Percentiles rank a stretch among this genome's conserved stretches.
Conservation (phyloP, 78 protist genomes). For the Bodo saltans region DNA sequence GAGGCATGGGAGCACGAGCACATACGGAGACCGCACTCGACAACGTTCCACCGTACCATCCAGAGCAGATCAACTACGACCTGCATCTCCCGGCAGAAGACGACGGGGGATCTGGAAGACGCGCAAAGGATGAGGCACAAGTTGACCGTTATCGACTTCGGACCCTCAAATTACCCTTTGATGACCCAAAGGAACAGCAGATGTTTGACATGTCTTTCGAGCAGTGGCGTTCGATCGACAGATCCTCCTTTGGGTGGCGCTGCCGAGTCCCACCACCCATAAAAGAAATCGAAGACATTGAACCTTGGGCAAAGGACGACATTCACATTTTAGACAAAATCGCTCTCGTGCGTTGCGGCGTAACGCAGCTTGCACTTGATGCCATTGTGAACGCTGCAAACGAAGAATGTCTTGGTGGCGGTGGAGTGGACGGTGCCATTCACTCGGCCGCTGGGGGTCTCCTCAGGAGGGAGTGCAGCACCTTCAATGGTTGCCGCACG, state of each 20-base stretch:
- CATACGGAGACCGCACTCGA: neutral
- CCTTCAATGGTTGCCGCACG: neutral
- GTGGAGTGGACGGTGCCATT: constrained; percentile 65
- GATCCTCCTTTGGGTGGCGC: neutral
- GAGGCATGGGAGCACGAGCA: neutral
- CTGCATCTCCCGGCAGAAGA: no score
- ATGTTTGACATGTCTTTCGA: neutral
- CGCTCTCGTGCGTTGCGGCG: constrained; percentile 40
- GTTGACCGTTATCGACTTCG: no score
- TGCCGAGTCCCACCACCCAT: neutral
- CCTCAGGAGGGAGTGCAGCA: constrained; percentile 41
- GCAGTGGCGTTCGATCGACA: neutral
- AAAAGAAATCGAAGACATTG: neutral
- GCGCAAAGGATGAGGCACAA: no score
- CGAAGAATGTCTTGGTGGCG: constrained; percentile 42
- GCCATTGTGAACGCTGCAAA: constrained; percentile 77
- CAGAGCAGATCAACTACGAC: no score
- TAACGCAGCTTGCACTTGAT: constrained; percentile 44
- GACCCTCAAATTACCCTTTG: no score
- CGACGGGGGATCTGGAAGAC: no score
- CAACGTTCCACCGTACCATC: no score
- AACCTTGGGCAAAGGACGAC: neutral
- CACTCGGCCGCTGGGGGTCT: constrained; percentile 56
- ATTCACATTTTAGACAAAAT: constrained; percentile 12
- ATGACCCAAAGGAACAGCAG: no score